Conservation (phyloP, 352 stramenopile genomes). For the Phytophthora ohioensis region DNA sequence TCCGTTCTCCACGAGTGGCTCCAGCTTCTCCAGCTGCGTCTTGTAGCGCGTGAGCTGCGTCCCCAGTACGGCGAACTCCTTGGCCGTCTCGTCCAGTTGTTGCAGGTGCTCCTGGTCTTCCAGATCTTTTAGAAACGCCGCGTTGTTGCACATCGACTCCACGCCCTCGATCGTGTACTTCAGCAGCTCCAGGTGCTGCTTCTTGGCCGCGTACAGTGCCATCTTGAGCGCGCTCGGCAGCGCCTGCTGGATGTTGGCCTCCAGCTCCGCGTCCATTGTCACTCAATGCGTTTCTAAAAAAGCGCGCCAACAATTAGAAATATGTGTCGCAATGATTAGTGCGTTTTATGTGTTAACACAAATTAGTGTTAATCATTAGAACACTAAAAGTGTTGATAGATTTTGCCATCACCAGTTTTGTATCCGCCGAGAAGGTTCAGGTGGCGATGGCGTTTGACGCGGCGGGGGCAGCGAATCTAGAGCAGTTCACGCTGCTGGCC, state of each 20-base stretch:
- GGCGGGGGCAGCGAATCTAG: constrained; percentile 73
- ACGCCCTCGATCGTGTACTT: constrained; percentile 81
- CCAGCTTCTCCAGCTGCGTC: constrained; percentile 72
- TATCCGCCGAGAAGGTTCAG: background rate
- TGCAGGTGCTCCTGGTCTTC: constrained; percentile 63
- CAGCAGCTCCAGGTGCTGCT: constrained; percentile 76
- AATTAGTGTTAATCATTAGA: background rate
- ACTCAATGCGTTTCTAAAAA: constrained; percentile 19
- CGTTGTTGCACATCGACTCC: constrained; percentile 73
- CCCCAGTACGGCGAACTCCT: constrained; percentile 73
- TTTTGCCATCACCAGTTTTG: constrained; percentile 13
- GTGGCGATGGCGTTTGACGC: constrained; percentile 73
- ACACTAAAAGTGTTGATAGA: constrained; percentile 1
- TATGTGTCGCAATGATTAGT: constrained; percentile 3
- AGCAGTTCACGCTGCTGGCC: constrained; percentile 94
- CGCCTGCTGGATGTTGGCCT: constrained; percentile 65
- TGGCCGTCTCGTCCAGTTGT: constrained; percentile 70
- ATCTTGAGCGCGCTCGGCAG: constrained; percentile 80
- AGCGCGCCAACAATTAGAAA: constrained; percentile 30
- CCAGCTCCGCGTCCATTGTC: constrained; percentile 65
- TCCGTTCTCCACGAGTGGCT: constrained; percentile 56
- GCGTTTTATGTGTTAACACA: background rate
- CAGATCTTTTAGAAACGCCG: constrained; percentile 70
- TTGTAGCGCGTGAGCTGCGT: constrained; percentile 76
- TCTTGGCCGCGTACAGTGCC: constrained; percentile 75